A percentile compares a stretch with the other conserved stretches of the same genome.
These are phyloP conservation scores for Protomyces lactucae-debilis DNA, from an alignment of 1,139 yeast genomes.

Conservation along the genomic window DNA sequence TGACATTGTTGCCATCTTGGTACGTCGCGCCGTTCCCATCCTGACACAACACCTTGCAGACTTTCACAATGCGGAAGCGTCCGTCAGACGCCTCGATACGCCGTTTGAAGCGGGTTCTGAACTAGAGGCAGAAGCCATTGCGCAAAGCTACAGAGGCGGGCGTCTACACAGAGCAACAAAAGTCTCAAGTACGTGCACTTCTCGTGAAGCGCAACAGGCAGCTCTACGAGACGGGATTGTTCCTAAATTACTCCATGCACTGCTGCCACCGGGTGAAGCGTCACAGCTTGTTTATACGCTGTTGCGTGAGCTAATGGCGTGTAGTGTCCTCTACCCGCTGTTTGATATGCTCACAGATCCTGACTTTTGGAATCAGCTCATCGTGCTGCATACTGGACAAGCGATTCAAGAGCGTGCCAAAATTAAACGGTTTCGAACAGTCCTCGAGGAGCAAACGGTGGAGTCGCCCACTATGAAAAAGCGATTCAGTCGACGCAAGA, in stretches of 20 bases:
- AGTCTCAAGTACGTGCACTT: conserved; percentile 38
- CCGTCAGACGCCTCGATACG: conserved; percentile 35
- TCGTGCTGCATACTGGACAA: conserved; percentile 59
- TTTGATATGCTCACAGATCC: conserved; percentile 60
- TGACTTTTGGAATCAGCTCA: conserved; percentile 67
- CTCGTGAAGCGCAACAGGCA: conserved; percentile 45
- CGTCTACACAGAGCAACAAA: conserved; percentile 58
- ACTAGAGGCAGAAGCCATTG: conserved; percentile 51
- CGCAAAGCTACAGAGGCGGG: conserved; percentile 49
- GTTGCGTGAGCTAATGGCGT: conserved; percentile 59
- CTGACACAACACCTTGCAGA: conserved; percentile 60
- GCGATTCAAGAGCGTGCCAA: conserved; percentile 69
- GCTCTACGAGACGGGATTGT: conserved; percentile 48
- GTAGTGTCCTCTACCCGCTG: conserved; percentile 53
- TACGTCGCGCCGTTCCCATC: conserved; percentile 58
- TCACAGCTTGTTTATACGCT: conserved; percentile 52
- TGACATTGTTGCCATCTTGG: conserved; percentile 57
- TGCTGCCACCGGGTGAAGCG: conserved; percentile 51
- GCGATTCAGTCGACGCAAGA: conserved; percentile 30
- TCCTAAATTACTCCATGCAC: conserved; percentile 46
- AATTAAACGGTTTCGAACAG: conserved; percentile 66
- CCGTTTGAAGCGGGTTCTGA: conserved; percentile 37
- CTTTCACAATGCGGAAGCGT: conserved; percentile 51
- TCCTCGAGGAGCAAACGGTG: conserved; percentile 50
- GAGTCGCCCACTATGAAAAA: conserved; percentile 28